phyloP scores from a whole-genome alignment of 2,329 filamentous ascomycete genomes.

The Epichloe typhina region DNA sequence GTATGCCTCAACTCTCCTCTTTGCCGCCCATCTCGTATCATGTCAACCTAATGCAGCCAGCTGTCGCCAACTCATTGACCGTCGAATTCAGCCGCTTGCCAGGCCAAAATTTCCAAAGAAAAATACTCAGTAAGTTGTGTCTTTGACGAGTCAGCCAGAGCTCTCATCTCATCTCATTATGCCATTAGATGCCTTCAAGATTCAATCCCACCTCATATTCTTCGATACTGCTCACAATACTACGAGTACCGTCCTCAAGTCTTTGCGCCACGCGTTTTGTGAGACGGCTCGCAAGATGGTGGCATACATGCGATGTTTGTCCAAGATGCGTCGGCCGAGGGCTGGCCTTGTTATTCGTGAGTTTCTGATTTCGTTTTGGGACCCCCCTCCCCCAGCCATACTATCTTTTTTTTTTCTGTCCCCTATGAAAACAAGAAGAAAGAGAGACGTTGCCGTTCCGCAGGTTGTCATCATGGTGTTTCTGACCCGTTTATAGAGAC shows the following conservation, averaged over 20 bases:
- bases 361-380: slow-evolving; percentile 13
- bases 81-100: slow-evolving; percentile 61
- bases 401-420: background rate
- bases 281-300: slow-evolving; percentile 69
- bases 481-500: slow-evolving; percentile 32
- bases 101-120: slow-evolving; percentile 68
- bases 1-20: background rate
- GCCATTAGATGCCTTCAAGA: slow-evolving; percentile 52
- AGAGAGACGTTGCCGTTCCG: too few relatives aligned
- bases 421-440: too few relatives aligned
- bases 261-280: slow-evolving; percentile 59
- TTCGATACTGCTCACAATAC: slow-evolving; percentile 72
- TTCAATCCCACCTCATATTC: slow-evolving; percentile 75
- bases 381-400: background rate
- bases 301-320: slow-evolving; percentile 48
- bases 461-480: too few relatives aligned
- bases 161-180: too few relatives aligned
- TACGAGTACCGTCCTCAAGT: slow-evolving; percentile 52
- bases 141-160: too few relatives aligned
- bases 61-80: slow-evolving; percentile 58
- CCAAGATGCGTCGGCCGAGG: slow-evolving; percentile 40
- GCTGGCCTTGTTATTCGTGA: slow-evolving; percentile 49
- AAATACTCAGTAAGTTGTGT: slow-evolving; percentile 48
- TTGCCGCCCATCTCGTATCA: background rate
- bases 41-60: slow-evolving; percentile 6